Evolutionary conservation across 2,329 filamentous ascomycete species (phyloP).

Genomic region (Monosporascus sp.): DNA sequence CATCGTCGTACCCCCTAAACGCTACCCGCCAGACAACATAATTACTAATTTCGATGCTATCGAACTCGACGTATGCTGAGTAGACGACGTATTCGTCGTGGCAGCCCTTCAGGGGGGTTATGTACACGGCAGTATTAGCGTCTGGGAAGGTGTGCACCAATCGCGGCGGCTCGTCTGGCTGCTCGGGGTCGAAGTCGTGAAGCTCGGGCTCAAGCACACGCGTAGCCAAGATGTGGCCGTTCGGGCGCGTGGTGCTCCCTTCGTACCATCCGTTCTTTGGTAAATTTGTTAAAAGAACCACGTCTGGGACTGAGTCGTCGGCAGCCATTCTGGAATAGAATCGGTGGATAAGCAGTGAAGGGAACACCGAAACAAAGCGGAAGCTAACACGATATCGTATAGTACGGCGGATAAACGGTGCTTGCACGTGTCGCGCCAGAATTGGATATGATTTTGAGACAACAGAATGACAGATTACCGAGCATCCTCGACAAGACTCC

Average conservation of each 20-base stretch:
- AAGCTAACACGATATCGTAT: neutral
- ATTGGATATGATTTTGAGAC: no score
- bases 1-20: slow-evolving; percentile 22
- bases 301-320: slow-evolving; percentile 17
- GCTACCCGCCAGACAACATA: slow-evolving; percentile 21
- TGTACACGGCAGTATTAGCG: slow-evolving; percentile 20
- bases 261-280: slow-evolving; percentile 27
- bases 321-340: slow-evolving; percentile 12
- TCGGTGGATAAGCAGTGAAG: neutral
- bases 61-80: slow-evolving; percentile 20
- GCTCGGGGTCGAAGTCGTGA: slow-evolving; percentile 23
- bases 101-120: slow-evolving; percentile 17
- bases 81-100: slow-evolving; percentile 23
- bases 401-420: no score
- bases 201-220: slow-evolving; percentile 25
- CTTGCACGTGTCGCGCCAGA: no score
- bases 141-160: slow-evolving; percentile 21
- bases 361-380: neutral
- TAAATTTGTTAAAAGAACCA: slow-evolving; percentile 24
- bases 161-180: slow-evolving; percentile 18
- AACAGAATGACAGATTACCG: no score
- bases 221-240: slow-evolving; percentile 22
- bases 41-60: slow-evolving; percentile 21
- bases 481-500: no score
- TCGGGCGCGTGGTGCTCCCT: slow-evolving; percentile 23